Evolutionary conservation across 2,329 filamentous ascomycete genomes (phyloP).

Genomic region (Orbilia ellipsospora): DNA sequence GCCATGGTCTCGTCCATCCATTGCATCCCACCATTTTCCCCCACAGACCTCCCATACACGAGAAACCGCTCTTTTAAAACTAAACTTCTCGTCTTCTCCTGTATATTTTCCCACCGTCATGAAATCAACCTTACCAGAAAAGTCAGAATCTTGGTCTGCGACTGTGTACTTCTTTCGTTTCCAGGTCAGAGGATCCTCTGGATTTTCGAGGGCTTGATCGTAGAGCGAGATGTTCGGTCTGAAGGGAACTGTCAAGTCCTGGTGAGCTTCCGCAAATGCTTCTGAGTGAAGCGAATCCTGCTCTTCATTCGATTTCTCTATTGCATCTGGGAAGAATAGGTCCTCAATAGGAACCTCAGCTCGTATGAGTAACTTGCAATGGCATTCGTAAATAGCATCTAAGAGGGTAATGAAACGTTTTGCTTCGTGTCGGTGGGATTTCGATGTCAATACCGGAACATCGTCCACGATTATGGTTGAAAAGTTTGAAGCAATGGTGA

Average conservation of each 20-base stretch:
- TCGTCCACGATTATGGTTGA: conserved; percentile 80
- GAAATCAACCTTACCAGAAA: conserved; percentile 69
- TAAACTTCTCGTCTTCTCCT: conserved; percentile 83
- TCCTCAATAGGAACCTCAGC: conserved; percentile 76
- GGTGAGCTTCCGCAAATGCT: conserved; percentile 78
- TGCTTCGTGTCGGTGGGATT: conserved; percentile 79
- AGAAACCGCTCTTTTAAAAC: conserved; percentile 79
- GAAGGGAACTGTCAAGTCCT: conserved; percentile 80
- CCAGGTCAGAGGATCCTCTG: conserved; percentile 35
- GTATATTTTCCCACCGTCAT: conserved; percentile 75
- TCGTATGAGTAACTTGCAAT: conserved; percentile 77
- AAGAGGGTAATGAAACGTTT: conserved; percentile 82
- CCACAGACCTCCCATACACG: conserved; percentile 87
- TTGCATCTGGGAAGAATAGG: conserved; percentile 77
- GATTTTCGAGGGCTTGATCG: conserved; percentile 52
- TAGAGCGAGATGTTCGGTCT: conserved; percentile 80
- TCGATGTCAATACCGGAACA: conserved; percentile 73
- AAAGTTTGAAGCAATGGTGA: conserved; percentile 80
- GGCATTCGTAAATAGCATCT: conserved; percentile 83
- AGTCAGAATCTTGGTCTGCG: conserved; percentile 49
- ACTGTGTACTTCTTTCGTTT: conserved; percentile 38
- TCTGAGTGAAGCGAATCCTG: conserved; percentile 72
- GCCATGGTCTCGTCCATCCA: neutral
- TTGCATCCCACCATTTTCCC: conserved; percentile 70
- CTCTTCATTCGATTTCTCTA: conserved; percentile 60